A percentile compares a stretch with the other conserved stretches of the same genome.
phyloP scores from a whole-genome alignment of 768 basidiomycete genomes.

The Trametopsis cervina region DNA sequence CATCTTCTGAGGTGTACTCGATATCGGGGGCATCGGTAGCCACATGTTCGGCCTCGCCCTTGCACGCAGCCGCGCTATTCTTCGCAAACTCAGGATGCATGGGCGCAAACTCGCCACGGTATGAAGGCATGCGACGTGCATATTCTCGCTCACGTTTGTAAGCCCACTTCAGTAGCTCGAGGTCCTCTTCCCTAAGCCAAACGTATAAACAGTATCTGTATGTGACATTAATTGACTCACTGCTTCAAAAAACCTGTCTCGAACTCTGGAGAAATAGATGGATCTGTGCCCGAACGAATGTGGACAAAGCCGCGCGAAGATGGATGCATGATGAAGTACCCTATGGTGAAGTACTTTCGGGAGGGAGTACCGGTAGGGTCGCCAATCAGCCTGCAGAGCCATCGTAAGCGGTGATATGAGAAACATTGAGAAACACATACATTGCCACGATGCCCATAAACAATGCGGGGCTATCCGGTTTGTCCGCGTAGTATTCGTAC shows the following conservation, averaged over 20 bases:
- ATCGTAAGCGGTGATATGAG: background rate
- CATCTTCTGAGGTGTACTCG: conserved; percentile 28
- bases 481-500: conserved; percentile 16
- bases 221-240: conserved; percentile 25
- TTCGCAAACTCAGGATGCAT: conserved; percentile 26
- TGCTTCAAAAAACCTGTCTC: conserved; percentile 37
- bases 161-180: conserved; percentile 39
- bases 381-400: conserved; percentile 13
- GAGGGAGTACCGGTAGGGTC: conserved; percentile 13
- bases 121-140: conserved; percentile 42
- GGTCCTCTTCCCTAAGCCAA: conserved; percentile 21
- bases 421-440: conserved; percentile 10
- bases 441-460: conserved; percentile 7
- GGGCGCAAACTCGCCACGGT: conserved; percentile 26
- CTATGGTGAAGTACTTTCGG: conserved; percentile 20
- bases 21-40: conserved; percentile 24
- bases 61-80: conserved; percentile 19
- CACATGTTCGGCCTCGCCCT: conserved; percentile 16
- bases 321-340: conserved; percentile 31
- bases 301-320: conserved; percentile 41
- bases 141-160: conserved; percentile 55
- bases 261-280: conserved; percentile 36
- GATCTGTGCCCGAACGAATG: conserved; percentile 35
- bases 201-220: background rate
- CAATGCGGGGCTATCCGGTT: conserved; percentile 20